Evolutionary conservation across 805 yeast genomes (phyloP).

Genomic region (Starmerella floris): DNA sequence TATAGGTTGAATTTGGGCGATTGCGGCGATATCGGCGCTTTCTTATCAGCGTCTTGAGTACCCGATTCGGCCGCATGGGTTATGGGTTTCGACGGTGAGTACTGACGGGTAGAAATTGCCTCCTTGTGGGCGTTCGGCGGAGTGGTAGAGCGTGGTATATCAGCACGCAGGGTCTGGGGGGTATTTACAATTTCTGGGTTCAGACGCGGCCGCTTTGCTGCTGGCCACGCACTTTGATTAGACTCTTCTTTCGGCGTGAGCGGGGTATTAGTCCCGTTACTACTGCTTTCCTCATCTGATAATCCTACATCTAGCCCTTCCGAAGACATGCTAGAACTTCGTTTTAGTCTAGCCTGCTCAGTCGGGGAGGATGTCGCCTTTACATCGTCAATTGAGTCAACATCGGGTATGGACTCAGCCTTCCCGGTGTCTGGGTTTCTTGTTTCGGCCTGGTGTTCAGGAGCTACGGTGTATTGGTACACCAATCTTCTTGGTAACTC

Average conservation of each 20-base stretch:
- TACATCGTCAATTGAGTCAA: background rate
- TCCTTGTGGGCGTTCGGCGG: background rate
- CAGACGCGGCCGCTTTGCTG: background rate
- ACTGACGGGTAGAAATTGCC: background rate
- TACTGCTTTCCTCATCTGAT: background rate
- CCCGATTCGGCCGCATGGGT: background rate
- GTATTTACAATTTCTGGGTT: too few species aligned
- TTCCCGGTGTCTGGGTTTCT: background rate
- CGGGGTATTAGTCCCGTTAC: constrained; percentile 1
- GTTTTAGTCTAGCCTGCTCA: background rate
- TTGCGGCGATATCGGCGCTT: background rate
- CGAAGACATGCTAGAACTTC: background rate
- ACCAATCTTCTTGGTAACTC: constrained; percentile 25
- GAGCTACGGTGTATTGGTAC: constrained; percentile 19
- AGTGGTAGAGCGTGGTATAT: background rate
- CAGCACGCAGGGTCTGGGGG: background rate
- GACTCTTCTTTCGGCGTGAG: background rate
- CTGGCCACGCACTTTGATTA: background rate
- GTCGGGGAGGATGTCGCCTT: background rate
- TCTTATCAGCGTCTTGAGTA: background rate
- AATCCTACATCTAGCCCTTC: too few species aligned
- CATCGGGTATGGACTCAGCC: background rate
- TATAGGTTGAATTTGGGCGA: constrained; percentile 20
- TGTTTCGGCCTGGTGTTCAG: background rate
- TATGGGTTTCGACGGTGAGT: background rate